phyloP scores from a whole-genome alignment of 371 early-diverging fungal species.

The Circinella minor region DNA sequence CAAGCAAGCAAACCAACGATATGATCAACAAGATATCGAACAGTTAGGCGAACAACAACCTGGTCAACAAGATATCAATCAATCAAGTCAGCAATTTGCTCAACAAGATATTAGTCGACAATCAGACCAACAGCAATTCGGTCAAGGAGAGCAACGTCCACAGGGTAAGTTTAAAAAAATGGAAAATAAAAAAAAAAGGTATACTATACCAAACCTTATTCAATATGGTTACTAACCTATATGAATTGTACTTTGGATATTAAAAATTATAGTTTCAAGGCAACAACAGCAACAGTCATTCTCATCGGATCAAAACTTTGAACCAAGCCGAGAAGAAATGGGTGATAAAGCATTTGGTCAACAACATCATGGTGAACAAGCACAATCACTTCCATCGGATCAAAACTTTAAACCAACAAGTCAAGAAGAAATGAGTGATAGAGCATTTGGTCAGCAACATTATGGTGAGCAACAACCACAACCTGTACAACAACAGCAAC shows the following conservation, averaged over 20 bases:
- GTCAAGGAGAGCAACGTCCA: background rate
- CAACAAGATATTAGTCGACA: constrained; percentile 4
- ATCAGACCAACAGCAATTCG: background rate
- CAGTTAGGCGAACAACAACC: too few species aligned
- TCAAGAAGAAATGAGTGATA: background rate
- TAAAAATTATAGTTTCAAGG: too few species aligned
- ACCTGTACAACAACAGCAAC: too few species aligned
- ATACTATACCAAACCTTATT: too few species aligned
- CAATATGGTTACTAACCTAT: background rate
- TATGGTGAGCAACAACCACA: too few species aligned
- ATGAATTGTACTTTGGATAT: background rate
- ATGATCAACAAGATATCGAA: background rate
- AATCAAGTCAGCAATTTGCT: background rate
- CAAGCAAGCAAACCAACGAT: constrained; percentile 1
- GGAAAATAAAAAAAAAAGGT: too few species aligned
- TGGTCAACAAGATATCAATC: constrained; percentile 8
- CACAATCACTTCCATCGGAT: too few species aligned
- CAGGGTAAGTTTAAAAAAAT: background rate
- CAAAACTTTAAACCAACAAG: background rate
- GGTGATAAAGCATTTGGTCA: background rate
- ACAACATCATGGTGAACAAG: background rate
- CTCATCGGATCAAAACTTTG: background rate
- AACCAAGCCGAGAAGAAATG: background rate
- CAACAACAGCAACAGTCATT: background rate
- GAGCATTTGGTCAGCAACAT: background rate